Base-by-base conservation (phyloP, 2,329 filamentous ascomycete genomes). In the Torrubiella hemipterigena region DNA sequence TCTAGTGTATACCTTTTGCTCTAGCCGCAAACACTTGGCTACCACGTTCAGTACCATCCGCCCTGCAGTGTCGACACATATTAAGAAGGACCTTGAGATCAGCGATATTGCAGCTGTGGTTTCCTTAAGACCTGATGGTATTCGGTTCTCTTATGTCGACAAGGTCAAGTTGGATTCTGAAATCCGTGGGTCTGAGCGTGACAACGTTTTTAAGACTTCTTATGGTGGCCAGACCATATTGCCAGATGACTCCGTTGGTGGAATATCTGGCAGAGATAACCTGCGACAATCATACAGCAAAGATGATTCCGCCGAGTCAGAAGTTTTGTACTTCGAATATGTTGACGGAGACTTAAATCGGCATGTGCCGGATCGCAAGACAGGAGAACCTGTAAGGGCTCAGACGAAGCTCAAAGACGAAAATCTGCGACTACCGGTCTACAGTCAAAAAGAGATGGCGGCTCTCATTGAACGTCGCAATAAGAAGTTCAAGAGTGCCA, bases 1-100 rank as follows among this genome's bases (percentile, higher is more conserved):
- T 45, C 60, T 96, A 2, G 85, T 96, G 1, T 94, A 85, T 46
- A 96, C 91, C 0, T 96, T 98, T 50, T 93, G 85, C 59, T 91
- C 78, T 50, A 89, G 89, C 2, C 77, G 91, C 27, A 95, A 93
- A 50, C 83, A 96, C 46, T 68, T 96, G 17, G 77, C 83, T 1
- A 96, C 91, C 0, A 95, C 89, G 0, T 85, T 95, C 42, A 81
- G 91, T 12, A 94, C 81, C 6, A 81, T 98, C 28, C 85, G 78
- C 43, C 71, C 75, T 7, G 73, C 89, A 0, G 89, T 96, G 1
- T 85, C 95, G 53, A 73, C 72, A 1, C 85, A 95, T 48, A 86
- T 77, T 37, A 78, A 81, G 44, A 69, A 73, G 16, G 62, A 75
- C 13, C 56, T 98, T 25, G 63, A 64, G 1, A 58, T 91, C 14